Evolutionary conservation across 2,329 filamentous ascomycete species (phyloP).

Genomic region (Botryotinia calthae): DNA sequence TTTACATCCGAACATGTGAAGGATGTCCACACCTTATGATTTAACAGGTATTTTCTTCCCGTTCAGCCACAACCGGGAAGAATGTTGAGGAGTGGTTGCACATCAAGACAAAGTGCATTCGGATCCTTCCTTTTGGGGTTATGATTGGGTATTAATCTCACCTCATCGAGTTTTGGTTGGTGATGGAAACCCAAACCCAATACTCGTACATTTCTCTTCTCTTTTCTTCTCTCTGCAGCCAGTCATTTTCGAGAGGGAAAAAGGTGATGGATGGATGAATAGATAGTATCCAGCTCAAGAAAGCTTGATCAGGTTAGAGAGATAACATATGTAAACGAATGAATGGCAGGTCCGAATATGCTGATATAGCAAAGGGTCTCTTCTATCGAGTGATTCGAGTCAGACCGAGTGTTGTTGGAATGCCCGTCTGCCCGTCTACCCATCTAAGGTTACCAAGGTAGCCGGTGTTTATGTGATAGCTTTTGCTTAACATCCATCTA

Average conservation of each 20-base stretch:
- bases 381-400: neutral
- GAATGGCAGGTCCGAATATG: neutral
- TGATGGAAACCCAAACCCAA: neutral
- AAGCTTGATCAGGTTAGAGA: neutral
- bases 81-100: neutral
- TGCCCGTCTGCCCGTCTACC: neutral
- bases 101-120: neutral
- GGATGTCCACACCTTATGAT: neutral
- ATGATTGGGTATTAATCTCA: slow-evolving; percentile 15
- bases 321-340: neutral
- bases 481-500: neutral
- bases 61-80: slow-evolving; percentile 2
- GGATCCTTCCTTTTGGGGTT: neutral
- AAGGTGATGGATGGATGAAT: neutral
- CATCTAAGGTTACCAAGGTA: too few relatives aligned
- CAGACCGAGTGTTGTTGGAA: neutral
- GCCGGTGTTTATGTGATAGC: neutral
- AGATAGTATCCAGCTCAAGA: too few relatives aligned
- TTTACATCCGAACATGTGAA: slow-evolving; percentile 7
- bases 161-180: slow-evolving; percentile 12
- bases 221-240: too few relatives aligned
- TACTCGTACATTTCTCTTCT: neutral
- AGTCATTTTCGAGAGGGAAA: neutral
- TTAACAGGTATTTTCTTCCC: neutral
- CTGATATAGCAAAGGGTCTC: neutral